A percentile compares a stretch with the other conserved stretches of the same genome.
Conservation (phyloP, 2,329 filamentous ascomycete species). For the Scedosporium apiospermum region DNA sequence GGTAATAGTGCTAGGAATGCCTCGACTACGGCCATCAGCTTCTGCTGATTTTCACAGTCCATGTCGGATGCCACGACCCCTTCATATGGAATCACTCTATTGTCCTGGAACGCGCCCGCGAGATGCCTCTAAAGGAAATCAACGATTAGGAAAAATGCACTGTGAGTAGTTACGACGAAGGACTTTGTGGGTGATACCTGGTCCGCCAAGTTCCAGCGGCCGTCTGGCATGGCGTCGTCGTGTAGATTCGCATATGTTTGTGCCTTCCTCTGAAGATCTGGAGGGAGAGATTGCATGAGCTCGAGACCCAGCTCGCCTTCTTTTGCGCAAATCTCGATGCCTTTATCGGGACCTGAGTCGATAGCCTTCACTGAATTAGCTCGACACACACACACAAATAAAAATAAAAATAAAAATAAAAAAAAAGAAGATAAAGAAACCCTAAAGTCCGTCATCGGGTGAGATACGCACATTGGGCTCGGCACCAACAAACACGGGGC, state of each 20-base stretch:
- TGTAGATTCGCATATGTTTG: slow-evolving; percentile 50
- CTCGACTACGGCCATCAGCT: slow-evolving; percentile 48
- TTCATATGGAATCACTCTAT: slow-evolving; percentile 65
- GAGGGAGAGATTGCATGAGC: slow-evolving; percentile 56
- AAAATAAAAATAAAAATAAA: too few species aligned
- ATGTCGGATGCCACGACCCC: slow-evolving; percentile 49
- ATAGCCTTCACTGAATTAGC: too few species aligned
- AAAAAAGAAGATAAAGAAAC: too few species aligned
- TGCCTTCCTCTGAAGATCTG: slow-evolving; percentile 36
- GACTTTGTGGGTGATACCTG: too few species aligned
- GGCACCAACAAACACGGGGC: slow-evolving; percentile 70
- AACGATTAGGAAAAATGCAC: too few species aligned
- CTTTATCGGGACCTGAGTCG: slow-evolving; percentile 51
- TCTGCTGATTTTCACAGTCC: slow-evolving; percentile 33
- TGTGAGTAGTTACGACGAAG: too few species aligned
- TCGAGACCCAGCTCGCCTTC: slow-evolving; percentile 57
- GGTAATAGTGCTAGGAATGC: slow-evolving; percentile 65
- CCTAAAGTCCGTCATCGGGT: too few species aligned
- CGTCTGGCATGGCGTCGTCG: slow-evolving; percentile 56
- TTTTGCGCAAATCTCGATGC: slow-evolving; percentile 54
- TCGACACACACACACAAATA: too few species aligned
- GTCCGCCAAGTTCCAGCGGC: slow-evolving; percentile 75
- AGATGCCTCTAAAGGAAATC: slow-evolving; percentile 67
- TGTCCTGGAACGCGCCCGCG: slow-evolving; percentile 71
- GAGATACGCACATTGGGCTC: too few species aligned